These are phyloP conservation scores for Pythium phragmitis DNA, from an alignment of 352 stramenopile species.

Conservation along the genomic window DNA sequence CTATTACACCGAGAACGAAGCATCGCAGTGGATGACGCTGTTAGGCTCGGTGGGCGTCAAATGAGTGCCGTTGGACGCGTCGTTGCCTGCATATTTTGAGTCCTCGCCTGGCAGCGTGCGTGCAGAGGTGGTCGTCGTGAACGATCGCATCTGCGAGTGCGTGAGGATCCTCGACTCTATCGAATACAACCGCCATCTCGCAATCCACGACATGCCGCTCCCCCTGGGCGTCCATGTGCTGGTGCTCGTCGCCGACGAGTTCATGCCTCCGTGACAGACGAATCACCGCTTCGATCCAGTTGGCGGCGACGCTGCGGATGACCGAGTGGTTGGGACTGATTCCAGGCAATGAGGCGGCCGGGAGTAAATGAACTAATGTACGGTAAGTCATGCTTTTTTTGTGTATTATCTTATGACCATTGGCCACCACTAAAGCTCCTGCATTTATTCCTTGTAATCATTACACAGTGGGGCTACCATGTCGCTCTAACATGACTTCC, in stretches of 20 bases:
- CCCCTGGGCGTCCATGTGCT: background rate
- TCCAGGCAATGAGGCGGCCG: background rate
- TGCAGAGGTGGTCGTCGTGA: background rate
- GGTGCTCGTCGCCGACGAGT: background rate
- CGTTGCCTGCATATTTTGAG: background rate
- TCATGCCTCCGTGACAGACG: background rate
- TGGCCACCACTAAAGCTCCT: too few species aligned
- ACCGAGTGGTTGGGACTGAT: conserved; percentile 8
- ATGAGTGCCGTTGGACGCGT: background rate
- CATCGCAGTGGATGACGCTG: too few species aligned
- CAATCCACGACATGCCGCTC: background rate
- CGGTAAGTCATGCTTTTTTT: too few species aligned
- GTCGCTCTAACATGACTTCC: too few species aligned
- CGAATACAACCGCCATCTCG: background rate
- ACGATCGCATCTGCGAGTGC: background rate
- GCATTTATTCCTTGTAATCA: too few species aligned
- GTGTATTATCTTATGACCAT: too few species aligned
- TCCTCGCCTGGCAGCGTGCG: background rate
- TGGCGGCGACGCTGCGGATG: conserved; percentile 4
- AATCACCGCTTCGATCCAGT: conserved; percentile 1
- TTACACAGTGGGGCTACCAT: too few species aligned
- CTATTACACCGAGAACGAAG: background rate
- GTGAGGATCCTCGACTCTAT: background rate
- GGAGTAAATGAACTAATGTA: too few species aligned
- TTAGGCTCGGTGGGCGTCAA: background rate